Percentiles rank a stretch among this genome's conserved stretches.
These are phyloP conservation scores for Albizia julibrissin DNA, from an alignment of 306 rosid species.

Conservation along the genomic window DNA sequence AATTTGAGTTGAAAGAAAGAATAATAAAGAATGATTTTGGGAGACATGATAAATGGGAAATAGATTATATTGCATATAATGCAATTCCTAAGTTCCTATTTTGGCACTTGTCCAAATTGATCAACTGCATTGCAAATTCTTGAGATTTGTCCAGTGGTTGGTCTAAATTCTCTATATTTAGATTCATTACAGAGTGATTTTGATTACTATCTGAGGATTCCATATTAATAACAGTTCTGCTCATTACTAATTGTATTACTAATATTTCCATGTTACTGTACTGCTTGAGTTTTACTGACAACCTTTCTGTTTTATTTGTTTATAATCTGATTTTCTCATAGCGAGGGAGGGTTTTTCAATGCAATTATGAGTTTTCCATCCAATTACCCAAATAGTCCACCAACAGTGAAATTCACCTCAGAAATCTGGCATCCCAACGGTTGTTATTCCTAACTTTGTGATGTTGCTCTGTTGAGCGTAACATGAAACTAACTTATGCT, in stretches of 20 bases:
- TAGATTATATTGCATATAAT: neutral
- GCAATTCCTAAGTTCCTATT: conserved; percentile 11
- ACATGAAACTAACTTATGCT: conserved; percentile 17
- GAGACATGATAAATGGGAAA: conserved; percentile 16
- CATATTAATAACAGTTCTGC: conserved; percentile 13
- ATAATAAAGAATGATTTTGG: neutral
- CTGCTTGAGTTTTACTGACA: conserved; percentile 23
- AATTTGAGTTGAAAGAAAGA: conserved; percentile 13
- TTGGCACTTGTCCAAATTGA: neutral
- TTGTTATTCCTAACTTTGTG: conserved; percentile 32
- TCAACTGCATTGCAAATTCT: neutral
- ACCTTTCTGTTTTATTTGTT: conserved; percentile 21
- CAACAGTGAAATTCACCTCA: conserved; percentile 77
- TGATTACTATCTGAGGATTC: neutral
- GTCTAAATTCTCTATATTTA: neutral
- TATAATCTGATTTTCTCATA: conserved; percentile 36
- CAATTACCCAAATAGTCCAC: conserved; percentile 95
- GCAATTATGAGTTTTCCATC: conserved; percentile 92
- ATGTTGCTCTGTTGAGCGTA: neutral
- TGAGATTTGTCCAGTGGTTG: neutral
- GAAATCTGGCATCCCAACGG: conserved; percentile 98
- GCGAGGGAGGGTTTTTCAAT: conserved; percentile 96
- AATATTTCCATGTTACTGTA: conserved; percentile 12
- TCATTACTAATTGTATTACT: neutral
- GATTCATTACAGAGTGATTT: neutral